Conservation (phyloP, 371 early-diverging fungal species). For the Mortierella sp. region DNA sequence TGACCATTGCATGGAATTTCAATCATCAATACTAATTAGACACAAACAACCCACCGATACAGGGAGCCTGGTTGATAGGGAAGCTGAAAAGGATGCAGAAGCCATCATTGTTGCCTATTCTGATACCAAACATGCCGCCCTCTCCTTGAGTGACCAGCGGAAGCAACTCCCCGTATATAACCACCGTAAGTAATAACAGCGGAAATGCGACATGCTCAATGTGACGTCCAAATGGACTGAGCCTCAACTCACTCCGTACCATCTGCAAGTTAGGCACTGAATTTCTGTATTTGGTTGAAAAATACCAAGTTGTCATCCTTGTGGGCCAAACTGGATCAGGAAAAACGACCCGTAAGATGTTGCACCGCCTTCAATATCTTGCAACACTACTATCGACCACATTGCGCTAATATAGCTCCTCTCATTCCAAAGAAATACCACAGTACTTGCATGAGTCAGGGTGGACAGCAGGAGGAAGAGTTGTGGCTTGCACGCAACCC, state of each 20-base stretch:
- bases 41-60: background rate
- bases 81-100: slow-evolving; percentile 70
- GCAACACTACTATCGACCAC: background rate
- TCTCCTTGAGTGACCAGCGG: slow-evolving; percentile 65
- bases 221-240: background rate
- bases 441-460: slow-evolving; percentile 83
- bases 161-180: slow-evolving; percentile 73
- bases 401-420: background rate
- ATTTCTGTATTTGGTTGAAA: slow-evolving; percentile 71
- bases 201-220: background rate
- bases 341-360: slow-evolving; percentile 84
- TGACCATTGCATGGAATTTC: background rate
- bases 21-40: background rate
- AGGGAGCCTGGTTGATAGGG: slow-evolving; percentile 79
- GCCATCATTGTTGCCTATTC: slow-evolving; percentile 62
- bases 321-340: slow-evolving; percentile 91
- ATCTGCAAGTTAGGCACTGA: slow-evolving; percentile 58
- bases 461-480: slow-evolving; percentile 69
- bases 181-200: slow-evolving; percentile 56
- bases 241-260: background rate
- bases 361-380: background rate
- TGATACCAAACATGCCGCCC: slow-evolving; percentile 61
- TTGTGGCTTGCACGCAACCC: slow-evolving; percentile 91
- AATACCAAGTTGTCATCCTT: slow-evolving; percentile 77
- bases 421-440: slow-evolving; percentile 72